phyloP scores from a whole-genome alignment of 441 rosid genomes.

The Brassica hybrid region DNA sequence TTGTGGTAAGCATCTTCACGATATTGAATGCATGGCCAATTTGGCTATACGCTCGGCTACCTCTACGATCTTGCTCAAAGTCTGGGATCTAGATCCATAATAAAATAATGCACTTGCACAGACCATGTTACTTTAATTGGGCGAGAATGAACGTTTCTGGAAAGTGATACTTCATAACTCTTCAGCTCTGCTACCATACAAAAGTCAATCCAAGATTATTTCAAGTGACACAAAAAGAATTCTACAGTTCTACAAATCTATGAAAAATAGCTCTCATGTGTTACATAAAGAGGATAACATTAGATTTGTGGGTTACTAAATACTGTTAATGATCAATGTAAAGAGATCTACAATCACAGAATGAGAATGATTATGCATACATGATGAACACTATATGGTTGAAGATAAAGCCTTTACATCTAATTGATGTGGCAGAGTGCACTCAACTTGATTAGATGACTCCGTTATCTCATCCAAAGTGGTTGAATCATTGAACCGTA shows the following conservation, averaged over 20 bases:
- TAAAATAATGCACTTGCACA: too few species aligned
- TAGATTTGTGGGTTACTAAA: too few species aligned
- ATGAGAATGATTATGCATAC: conserved; percentile 1
- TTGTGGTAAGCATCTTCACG: not conserved
- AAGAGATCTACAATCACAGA: not conserved
- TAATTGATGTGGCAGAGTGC: too few species aligned
- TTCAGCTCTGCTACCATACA: conserved; percentile 14
- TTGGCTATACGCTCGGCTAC: conserved; percentile 72
- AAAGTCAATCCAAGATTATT: conserved; percentile 17
- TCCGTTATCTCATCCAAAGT: too few species aligned
- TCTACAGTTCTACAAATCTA: not conserved
- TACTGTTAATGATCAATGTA: not conserved
- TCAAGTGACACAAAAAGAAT: conserved; percentile 6
- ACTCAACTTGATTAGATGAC: too few species aligned
- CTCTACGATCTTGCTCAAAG: conserved; percentile 58
- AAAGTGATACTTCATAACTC: conserved; percentile 53
- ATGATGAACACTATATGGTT: not conserved
- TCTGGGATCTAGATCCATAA: conserved; percentile 62
- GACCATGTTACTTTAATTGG: conserved; percentile 23
- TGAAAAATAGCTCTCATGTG: not conserved
- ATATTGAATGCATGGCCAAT: too few species aligned
- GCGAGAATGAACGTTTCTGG: conserved; percentile 37
- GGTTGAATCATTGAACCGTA: too few species aligned
- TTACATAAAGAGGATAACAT: not conserved
- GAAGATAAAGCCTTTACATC: not conserved